phyloP scores from a whole-genome alignment of 23 red algal species.

The Gracilaria domingensis region DNA sequence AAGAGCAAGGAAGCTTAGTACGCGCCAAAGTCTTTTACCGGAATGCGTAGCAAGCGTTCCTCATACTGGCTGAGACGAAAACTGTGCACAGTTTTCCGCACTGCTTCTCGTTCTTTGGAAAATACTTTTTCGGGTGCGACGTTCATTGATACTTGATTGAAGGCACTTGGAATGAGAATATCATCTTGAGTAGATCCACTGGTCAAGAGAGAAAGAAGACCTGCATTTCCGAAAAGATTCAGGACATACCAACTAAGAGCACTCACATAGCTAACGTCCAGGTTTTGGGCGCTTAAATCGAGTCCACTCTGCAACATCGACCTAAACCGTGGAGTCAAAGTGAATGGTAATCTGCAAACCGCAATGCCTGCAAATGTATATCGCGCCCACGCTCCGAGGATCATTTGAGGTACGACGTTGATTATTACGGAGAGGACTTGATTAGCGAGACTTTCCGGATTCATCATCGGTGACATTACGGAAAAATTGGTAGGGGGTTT shows the following conservation, averaged over 20 bases:
- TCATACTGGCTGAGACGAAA: constrained; percentile 10
- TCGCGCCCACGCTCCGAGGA: constrained; percentile 71
- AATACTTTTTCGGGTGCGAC: constrained; percentile 45
- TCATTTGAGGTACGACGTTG: constrained; percentile 39
- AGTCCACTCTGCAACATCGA: constrained; percentile 83
- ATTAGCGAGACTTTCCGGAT: constrained; percentile 72
- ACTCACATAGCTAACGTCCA: constrained; percentile 84
- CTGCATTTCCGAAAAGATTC: constrained; percentile 74
- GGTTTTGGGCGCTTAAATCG: constrained; percentile 52
- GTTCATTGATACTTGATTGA: constrained; percentile 34
- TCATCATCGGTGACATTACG: constrained; percentile 61
- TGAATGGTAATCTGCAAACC: constrained; percentile 75
- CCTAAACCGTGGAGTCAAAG: constrained; percentile 73
- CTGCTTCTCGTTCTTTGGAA: constrained; percentile 43
- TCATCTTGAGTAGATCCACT: constrained; percentile 1
- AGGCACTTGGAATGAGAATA: constrained; percentile 49
- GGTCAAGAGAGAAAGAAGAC: constrained; percentile 42
- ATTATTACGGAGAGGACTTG: constrained; percentile 62
- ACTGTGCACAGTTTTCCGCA: not conserved
- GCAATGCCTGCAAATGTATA: constrained; percentile 69
- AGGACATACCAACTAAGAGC: constrained; percentile 89
- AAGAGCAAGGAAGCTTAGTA: not conserved
- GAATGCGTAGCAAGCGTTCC: not conserved
- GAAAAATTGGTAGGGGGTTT: constrained; percentile 27
- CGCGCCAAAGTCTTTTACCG: constrained; percentile 8